Evolutionary conservation across 2,329 filamentous ascomycete species (phyloP), one percentile per base, ranked within the genome.

Genomic region (Bipolaris zeicola): DNA sequence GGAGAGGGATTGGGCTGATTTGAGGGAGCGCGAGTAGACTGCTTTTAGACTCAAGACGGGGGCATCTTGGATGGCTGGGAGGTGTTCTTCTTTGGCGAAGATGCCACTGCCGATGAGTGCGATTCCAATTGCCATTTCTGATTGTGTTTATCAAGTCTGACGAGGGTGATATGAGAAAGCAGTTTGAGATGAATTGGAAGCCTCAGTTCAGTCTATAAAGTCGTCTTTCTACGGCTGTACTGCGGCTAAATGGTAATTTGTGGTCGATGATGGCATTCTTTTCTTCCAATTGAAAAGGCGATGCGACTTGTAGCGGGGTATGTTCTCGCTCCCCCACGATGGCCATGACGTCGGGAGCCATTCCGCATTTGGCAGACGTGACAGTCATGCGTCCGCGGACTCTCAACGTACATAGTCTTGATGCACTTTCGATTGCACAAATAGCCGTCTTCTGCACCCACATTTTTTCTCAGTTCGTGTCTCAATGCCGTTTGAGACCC

Each of bases 81-180:
- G 76, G 64, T 87, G 85, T 60, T 85, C 77, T 68, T 83, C 81
- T 65, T 81, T 82, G 63, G 83, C 83, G 64, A 88, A 88, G 65
- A 88, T 85, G 66, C 86, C 86, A 59, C 83, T 83, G 36, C 86
- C 87, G 50, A 89, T 81, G 53, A 89, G 80, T 42, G 87, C 87
- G 39, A 88, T 78, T 57, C 83, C 82, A 48, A 83, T 74, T n/a
- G 73, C 63, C 67, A 69, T 64, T 10, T 26, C 34, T 33, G 46
- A 16, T 43, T 37, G 6, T 46, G 14, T 14, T 39, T 34, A 26
- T 18, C 5, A 11, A 37, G n/a, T 16, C 10, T 22, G 16, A 6
- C n/a, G 3, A 6, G 28, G 14, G 41, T 28, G 18, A 5, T 14
- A 37, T 10, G 18, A 5, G 13, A 36, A 16, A 22, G 18, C 28